Evolutionary conservation across 768 basidiomycete genomes (phyloP), one percentile per base, ranked within the genome.

Genomic region (Termitomyces sp.): DNA sequence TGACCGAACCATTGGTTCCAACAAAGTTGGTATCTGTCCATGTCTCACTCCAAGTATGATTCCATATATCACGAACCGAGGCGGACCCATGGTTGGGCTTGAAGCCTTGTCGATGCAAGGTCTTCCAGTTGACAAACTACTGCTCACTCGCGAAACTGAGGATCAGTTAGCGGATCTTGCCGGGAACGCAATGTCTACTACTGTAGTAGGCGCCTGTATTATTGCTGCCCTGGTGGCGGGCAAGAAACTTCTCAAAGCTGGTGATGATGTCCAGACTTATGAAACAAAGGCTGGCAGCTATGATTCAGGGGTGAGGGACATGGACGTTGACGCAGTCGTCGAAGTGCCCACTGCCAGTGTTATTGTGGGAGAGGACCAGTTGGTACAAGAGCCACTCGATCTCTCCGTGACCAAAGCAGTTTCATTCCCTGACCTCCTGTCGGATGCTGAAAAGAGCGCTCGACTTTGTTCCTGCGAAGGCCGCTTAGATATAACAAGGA

Each of bases 31-130:
- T 22, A 90, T 97, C 55, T 92, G 89, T 62, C 91, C 91, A 0
- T 98, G 95, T 71, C 82, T 98, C 18, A 98, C 95, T 0, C 95
- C 95, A 1, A 87, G 91, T 29, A 97, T 96, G 94, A 97, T 97
- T 60, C 92, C 95, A 0, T 98, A 94, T 65, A 88, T 96, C 68
- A 93, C 95, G 46, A 94, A 90, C 67, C 93, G 95, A 51, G 95
- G 95, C 41, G 95, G 95, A 26, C 95, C 95, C 8, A 91, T 97
- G 87, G 86, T 95, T 16, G 95, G 95, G 9, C 72, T 94, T 34
- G 95, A 98, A 67, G 94, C 95, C 1, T 75, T 98, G 43, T 89
- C 91, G 12, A 88, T 98, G 81, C 95, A 98, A 68, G 95, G 95
- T 32, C 83, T 98, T 41, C 95, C 95, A 0, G 86, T 96, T 32